phyloP scores from a whole-genome alignment of 495 filamentous ascomycete genomes.

The Immersiella caudata region DNA sequence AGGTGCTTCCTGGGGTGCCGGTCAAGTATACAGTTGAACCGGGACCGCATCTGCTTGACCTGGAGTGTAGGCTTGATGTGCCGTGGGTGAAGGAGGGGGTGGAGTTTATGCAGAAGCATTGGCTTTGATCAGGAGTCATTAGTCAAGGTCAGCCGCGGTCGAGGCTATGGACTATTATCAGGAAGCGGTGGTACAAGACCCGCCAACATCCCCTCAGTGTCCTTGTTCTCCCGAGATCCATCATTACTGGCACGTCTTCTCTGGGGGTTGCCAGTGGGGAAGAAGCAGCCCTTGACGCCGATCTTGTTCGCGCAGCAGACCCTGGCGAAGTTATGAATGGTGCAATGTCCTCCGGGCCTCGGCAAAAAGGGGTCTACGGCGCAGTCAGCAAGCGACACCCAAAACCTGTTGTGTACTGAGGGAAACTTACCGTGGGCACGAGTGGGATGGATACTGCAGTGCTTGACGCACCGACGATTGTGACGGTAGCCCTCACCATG shows the following conservation, averaged over 20 bases:
- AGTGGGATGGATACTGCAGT: too few species aligned
- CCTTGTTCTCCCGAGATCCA: too few species aligned
- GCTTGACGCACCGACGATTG: neutral
- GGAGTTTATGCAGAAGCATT: constrained; percentile 28
- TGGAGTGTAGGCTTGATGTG: constrained; percentile 9
- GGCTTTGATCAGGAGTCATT: too few species aligned
- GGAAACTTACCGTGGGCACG: too few species aligned
- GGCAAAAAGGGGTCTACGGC: neutral
- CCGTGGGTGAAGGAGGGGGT: constrained; percentile 27
- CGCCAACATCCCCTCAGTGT: too few species aligned
- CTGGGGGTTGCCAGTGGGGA: neutral
- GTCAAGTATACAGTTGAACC: constrained; percentile 24
- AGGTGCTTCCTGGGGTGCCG: constrained; percentile 12
- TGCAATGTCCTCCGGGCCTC: neutral
- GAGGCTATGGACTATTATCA: too few species aligned
- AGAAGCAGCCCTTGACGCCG: neutral
- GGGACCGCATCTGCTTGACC: constrained; percentile 28
- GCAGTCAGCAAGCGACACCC: neutral
- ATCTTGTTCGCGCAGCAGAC: neutral
- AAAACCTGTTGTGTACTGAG: too few species aligned
- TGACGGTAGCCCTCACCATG: neutral
- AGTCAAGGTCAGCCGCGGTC: neutral
- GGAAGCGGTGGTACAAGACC: too few species aligned
- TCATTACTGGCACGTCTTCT: neutral
- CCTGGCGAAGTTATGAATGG: neutral